Percentiles rank a stretch among this genome's conserved stretches.
Conservation (phyloP, 805 yeast genomes). For the Barnettozyma botsteinii region DNA sequence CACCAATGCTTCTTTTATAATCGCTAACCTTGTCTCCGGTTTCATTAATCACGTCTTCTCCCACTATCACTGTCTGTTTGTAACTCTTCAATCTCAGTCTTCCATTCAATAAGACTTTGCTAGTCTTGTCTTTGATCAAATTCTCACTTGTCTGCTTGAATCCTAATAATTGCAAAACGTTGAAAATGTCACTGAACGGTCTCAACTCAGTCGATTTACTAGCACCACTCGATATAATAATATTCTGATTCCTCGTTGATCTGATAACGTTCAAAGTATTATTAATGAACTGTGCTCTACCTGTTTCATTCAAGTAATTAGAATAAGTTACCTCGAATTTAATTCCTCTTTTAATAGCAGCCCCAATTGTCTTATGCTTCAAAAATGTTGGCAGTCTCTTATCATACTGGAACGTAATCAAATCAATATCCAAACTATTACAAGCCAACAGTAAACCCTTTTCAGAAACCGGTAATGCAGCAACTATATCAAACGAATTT, state of each 20-base stretch:
- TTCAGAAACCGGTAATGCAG: slow-evolving; percentile 77
- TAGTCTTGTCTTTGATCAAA: slow-evolving; percentile 49
- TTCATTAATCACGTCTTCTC: slow-evolving; percentile 35
- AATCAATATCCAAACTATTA: slow-evolving; percentile 71
- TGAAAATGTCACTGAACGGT: slow-evolving; percentile 60
- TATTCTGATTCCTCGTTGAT: slow-evolving; percentile 75
- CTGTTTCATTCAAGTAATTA: slow-evolving; percentile 39
- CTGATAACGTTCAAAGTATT: slow-evolving; percentile 72
- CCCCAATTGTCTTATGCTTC: slow-evolving; percentile 77
- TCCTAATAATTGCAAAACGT: slow-evolving; percentile 63
- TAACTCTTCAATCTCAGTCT: slow-evolving; percentile 65
- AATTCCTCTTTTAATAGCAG: slow-evolving; percentile 78
- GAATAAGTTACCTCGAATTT: slow-evolving; percentile 74
- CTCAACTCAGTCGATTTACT: slow-evolving; percentile 50
- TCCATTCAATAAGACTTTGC: slow-evolving; percentile 65
- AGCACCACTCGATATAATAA: slow-evolving; percentile 78
- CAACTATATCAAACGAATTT: slow-evolving; percentile 66
- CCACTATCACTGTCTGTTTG: slow-evolving; percentile 66
- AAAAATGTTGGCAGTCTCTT: slow-evolving; percentile 67
- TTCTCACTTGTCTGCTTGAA: slow-evolving; percentile 54
- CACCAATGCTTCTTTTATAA: slow-evolving; percentile 18
- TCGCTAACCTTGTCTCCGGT: slow-evolving; percentile 12
- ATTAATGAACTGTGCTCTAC: slow-evolving; percentile 58
- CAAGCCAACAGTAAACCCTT: slow-evolving; percentile 71
- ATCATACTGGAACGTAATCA: slow-evolving; percentile 66